Base-by-base conservation (phyloP, 371 early-diverging fungal species). In the Conidiobolus incongruus region DNA sequence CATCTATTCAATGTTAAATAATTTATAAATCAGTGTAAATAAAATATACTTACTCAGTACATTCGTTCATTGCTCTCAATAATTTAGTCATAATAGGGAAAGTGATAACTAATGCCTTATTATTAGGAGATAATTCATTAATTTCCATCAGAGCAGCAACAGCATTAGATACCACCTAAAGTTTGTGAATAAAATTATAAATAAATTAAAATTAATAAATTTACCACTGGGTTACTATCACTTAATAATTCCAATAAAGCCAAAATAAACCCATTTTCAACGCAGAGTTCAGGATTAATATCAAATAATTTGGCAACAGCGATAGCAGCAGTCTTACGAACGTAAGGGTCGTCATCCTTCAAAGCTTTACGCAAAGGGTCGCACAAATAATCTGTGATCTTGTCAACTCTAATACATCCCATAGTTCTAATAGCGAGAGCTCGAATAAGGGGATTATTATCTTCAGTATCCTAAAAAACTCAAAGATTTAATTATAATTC, bases 371-470 rank as follows among this genome's bases (percentile, higher is more conserved):
- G 72, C 20, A 90, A 70, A 10, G 90, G 83, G 43, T 90, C 77
- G 55, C 82, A 80, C 15, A 88, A 58, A 35, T 83, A 83, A 55
- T 91, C 91, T 22, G 90, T 65, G 43, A 97, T 89, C 51, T 85
- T 88, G 48, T 92, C 92, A 0, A 86, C 92, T 46, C 87, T 79
- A 38, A 97, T 70, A 54, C 88, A 95, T 12, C 76, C 76, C 61
- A 91, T 81, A 12, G 92, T 97, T 40, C 98, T 74, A 50, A 97
- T 92, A 29, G 98, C 91, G 46, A 92, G 61, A 5, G 98, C 94
- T 30, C 98, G 70, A 47, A 97, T 90, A 38, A 97, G 60, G 12
- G 97, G 95, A 48, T 96, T 94, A 2, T 70, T 63, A 52, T 91
- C 89, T 53, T 90, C 92, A 4, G 90, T 77, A 54, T 97, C 98